A percentile compares a stretch with the other conserved stretches of the same genome.
Evolutionary conservation across 768 basidiomycete genomes (phyloP).

Genomic region (Pisolithus orientalis): DNA sequence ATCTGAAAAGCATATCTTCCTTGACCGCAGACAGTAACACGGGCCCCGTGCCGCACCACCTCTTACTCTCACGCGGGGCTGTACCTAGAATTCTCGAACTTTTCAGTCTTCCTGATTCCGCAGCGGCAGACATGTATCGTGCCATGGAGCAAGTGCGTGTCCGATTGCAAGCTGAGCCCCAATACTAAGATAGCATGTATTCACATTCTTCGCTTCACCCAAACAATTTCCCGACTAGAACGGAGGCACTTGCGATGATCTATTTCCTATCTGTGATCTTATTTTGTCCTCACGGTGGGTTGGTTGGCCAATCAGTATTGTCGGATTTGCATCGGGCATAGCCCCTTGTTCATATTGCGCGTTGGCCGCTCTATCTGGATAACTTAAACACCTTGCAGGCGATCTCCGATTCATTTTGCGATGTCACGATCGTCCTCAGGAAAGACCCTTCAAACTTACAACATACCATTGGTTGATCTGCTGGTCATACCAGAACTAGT

Average conservation of each 20-base stretch:
- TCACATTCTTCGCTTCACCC: not conserved
- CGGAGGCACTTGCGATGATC: not conserved
- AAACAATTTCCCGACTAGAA: not conserved
- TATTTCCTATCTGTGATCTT: no score
- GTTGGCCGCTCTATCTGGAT: slow-evolving; percentile 4
- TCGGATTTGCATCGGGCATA: not conserved
- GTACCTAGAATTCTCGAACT: slow-evolving; percentile 44
- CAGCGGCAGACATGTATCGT: slow-evolving; percentile 49
- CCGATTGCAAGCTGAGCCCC: slow-evolving; percentile 19
- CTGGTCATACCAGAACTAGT: no score
- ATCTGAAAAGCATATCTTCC: slow-evolving; percentile 2
- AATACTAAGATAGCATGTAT: not conserved
- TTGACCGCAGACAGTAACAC: not conserved
- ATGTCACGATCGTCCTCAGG: no score
- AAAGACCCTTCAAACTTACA: no score
- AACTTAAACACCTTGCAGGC: no score
- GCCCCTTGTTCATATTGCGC: not conserved
- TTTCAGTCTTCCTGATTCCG: slow-evolving; percentile 40
- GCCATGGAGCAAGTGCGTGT: slow-evolving; percentile 54
- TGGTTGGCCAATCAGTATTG: not conserved
- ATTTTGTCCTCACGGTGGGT: not conserved
- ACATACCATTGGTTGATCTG: no score
- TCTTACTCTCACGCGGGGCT: slow-evolving; percentile 47
- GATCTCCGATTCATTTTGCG: no score
- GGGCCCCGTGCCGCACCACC: slow-evolving; percentile 13